Evolutionary conservation across 2,329 filamentous ascomycete genomes (phyloP).

Genomic region (Alternaria arborescens): DNA sequence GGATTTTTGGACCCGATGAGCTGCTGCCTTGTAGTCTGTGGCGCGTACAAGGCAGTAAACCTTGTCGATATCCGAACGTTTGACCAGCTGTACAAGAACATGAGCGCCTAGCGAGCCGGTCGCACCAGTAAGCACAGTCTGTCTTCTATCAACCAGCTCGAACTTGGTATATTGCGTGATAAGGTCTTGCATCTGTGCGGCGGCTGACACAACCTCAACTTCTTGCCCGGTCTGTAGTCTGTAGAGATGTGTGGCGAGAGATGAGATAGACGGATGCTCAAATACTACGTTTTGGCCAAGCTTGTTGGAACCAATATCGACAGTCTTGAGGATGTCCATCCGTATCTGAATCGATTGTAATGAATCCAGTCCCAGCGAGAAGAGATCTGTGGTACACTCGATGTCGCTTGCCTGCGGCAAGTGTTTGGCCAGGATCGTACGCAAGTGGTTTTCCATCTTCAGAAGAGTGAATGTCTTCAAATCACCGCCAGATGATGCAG

Average conservation of each 20-base stretch:
- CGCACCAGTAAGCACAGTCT: slow-evolving; percentile 65
- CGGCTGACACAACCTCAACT: slow-evolving; percentile 44
- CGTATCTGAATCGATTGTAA: slow-evolving; percentile 66
- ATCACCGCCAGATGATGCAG: slow-evolving; percentile 12
- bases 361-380: slow-evolving; percentile 66
- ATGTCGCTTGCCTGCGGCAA: slow-evolving; percentile 21
- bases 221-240: slow-evolving; percentile 52
- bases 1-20: slow-evolving; percentile 48
- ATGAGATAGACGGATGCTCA: slow-evolving; percentile 61
- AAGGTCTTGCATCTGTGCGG: slow-evolving; percentile 56
- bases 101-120: slow-evolving; percentile 73
- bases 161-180: slow-evolving; percentile 57
- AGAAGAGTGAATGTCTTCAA: neutral
- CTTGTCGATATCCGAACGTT: slow-evolving; percentile 40
- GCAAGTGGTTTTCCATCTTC: slow-evolving; percentile 25
- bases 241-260: slow-evolving; percentile 57
- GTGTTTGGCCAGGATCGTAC: slow-evolving; percentile 21
- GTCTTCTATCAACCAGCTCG: slow-evolving; percentile 19
- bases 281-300: slow-evolving; percentile 67
- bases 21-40: slow-evolving; percentile 41
- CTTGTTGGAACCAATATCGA: slow-evolving; percentile 57
- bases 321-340: slow-evolving; percentile 58
- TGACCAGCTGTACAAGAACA: slow-evolving; percentile 55
- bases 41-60: slow-evolving; percentile 65
- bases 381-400: slow-evolving; percentile 63